Base-by-base conservation (phyloP, 306 rosid species). In the Pyrus communis region DNA sequence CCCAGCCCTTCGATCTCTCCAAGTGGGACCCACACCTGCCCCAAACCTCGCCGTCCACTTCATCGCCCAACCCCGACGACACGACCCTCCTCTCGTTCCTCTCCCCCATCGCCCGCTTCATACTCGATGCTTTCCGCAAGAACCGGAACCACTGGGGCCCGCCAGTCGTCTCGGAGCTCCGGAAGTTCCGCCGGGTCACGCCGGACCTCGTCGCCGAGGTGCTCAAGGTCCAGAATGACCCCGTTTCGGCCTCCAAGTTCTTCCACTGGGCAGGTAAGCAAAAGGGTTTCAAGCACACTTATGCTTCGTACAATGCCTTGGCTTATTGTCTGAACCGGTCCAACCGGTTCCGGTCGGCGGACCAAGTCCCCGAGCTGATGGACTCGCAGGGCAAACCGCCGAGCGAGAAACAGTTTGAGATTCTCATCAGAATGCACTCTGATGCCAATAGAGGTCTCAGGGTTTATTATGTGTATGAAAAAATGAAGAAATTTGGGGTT, bases 381-480 rank as follows among this genome's bases (percentile, higher is more conserved):
- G 87, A 81, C 8, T 84, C 95, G 1, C 97, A 94, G 51, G 97
- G 97, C 17, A 94, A 83, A 57, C 88, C 90, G 1, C 97, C 98
- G 0, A 86, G 86, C n/a, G 92, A 91, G 85, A 94, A 90, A 68
- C 92, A 94, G 79, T 94, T 90, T 12, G 97, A 94, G 90, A 94
- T 94, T 52, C 75, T 94, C 13, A 87, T 92, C 40, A 77, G 95
- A 43, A 92, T 90, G 93, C 98, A 92, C 33, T 59, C 80, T 2
- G 95, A 92, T 66, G 91, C 89, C 77, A 91, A 86, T 27, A 80
- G 93, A 64, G 95, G 97, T 38, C 88, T 90, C 38, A 85, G 93
- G 77, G 90, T 88, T 40, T 86, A 90, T 75, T 79, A 91, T 59
- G 83, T 92, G 2, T 92, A 88, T 65, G 88, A 89, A 75, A 92